Percentiles rank a stretch among this genome's conserved stretches.
Conservation (phyloP, 352 stramenopile genomes). For the Pythium phragmiticola region DNA sequence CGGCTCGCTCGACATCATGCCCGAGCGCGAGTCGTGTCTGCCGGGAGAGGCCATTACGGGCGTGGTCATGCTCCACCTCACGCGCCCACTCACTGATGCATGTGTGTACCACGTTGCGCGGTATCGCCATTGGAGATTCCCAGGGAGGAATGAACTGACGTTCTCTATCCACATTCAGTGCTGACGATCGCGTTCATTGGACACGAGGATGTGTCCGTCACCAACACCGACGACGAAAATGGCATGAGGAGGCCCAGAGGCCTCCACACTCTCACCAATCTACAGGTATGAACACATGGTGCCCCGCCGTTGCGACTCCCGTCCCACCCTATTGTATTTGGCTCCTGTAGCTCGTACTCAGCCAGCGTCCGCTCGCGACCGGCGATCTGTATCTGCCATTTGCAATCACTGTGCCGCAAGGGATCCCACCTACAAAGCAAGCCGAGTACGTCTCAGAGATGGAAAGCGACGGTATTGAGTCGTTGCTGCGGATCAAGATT, state of each 20-base stretch:
- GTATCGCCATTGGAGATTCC: too few species aligned
- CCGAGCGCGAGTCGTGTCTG: neutral
- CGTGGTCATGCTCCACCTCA: slow-evolving; percentile 3
- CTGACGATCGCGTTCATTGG: neutral
- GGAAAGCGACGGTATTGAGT: neutral
- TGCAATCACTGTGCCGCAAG: neutral
- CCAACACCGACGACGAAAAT: neutral
- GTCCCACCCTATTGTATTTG: neutral
- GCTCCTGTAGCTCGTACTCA: neutral
- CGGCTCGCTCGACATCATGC: neutral
- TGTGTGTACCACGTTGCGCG: neutral
- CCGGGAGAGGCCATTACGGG: neutral
- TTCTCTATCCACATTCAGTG: neutral
- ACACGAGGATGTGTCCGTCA: neutral
- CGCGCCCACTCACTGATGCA: neutral
- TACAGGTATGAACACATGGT: neutral
- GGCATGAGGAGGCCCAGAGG: neutral
- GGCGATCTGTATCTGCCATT: neutral
- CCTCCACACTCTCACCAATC: neutral
- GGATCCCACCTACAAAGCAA: neutral
- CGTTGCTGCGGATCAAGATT: neutral
- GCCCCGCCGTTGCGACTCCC: too few species aligned
- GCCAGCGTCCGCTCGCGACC: neutral
- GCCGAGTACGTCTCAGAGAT: neutral
- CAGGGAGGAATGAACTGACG: too few species aligned